A percentile compares a stretch with the other conserved stretches of the same genome.
Conservation (phyloP, 768 basidiomycete genomes). For the Infundibulicybe gibba region DNA sequence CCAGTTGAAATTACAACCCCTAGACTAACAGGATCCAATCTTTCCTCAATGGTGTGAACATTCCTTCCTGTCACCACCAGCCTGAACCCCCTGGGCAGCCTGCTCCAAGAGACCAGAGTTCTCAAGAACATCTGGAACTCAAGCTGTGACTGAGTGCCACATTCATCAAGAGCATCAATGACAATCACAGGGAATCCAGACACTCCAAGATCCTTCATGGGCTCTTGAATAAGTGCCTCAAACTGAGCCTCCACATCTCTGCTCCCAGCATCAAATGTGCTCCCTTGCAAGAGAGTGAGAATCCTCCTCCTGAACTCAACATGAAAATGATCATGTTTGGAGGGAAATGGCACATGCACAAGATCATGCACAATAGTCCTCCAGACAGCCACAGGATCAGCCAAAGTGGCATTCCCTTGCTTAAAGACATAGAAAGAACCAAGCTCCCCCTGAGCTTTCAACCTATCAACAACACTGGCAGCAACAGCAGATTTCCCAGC, state of each 20-base stretch:
- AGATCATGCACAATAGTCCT: constrained; percentile 8
- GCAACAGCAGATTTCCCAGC: background rate
- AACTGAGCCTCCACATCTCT: background rate
- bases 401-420: constrained; percentile 3
- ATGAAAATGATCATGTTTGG: background rate
- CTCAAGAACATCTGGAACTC: too few species aligned
- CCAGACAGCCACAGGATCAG: constrained; percentile 6
- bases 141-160: background rate
- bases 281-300: background rate
- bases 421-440: constrained; percentile 15
- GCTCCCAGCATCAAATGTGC: too few species aligned
- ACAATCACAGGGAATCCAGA: constrained; percentile 6
- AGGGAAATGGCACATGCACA: too few species aligned
- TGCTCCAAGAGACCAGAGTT: too few species aligned
- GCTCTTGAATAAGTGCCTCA: background rate
- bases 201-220: too few species aligned
- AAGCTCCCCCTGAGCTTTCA: constrained; percentile 8
- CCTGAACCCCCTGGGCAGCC: too few species aligned
- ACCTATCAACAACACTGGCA: constrained; percentile 12
- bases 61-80: too few species aligned
- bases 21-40: too few species aligned
- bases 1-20: too few species aligned
- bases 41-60: too few species aligned
- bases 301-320: background rate
- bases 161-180: background rate